phyloP scores from a whole-genome alignment of 805 yeast species.

The Cyberlindnera misumaiensis region DNA sequence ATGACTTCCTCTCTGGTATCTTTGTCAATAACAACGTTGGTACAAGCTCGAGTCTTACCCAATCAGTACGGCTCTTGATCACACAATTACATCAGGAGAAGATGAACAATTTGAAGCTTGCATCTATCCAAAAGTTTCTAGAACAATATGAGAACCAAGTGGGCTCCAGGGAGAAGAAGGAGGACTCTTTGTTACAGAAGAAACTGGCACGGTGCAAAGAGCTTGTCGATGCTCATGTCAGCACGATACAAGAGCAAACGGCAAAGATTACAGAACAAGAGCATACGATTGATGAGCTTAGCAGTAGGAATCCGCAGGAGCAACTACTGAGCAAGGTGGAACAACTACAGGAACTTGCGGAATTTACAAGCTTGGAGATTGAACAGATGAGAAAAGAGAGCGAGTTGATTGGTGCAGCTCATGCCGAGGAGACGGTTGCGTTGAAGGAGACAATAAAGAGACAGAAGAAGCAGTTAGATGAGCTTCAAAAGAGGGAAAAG shows the following conservation, averaged over 20 bases:
- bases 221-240: neutral
- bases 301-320: too few species aligned
- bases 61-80: conserved; percentile 47
- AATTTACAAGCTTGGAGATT: neutral
- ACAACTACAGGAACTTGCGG: too few species aligned
- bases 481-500: neutral
- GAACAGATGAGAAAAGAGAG: neutral
- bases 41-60: conserved; percentile 47
- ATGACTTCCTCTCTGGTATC: conserved; percentile 46
- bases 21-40: conserved; percentile 55
- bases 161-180: conserved; percentile 2
- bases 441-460: neutral
- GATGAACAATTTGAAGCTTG: conserved; percentile 49
- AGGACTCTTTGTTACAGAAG: neutral
- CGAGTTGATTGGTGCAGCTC: neutral
- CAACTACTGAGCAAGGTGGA: too few species aligned
- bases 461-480: neutral
- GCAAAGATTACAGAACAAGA: too few species aligned
- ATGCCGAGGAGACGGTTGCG: neutral
- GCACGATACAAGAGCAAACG: too few species aligned
- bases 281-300: too few species aligned
- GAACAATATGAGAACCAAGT: conserved; percentile 34
- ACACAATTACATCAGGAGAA: conserved; percentile 51
- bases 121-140: conserved; percentile 49
- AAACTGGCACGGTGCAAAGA: neutral